phyloP scores from a whole-genome alignment of 2,329 filamentous ascomycete genomes.

The Aureobasidium sp. region DNA sequence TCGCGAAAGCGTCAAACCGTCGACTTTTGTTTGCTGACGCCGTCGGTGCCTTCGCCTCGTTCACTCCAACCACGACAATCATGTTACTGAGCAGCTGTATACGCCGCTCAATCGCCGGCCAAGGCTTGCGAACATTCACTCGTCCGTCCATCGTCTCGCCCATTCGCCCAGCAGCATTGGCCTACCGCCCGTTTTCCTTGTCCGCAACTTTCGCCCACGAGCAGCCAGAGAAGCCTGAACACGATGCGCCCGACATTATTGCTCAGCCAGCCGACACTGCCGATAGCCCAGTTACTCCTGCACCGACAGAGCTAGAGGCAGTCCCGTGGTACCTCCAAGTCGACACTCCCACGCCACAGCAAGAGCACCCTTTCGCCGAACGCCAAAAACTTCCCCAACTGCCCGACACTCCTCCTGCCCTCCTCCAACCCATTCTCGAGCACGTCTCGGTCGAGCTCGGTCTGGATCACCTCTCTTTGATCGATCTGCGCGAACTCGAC shows the following conservation, averaged over 20 bases:
- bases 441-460: constrained; percentile 80
- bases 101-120: neutral
- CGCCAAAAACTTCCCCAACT: constrained; percentile 55
- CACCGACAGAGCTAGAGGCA: neutral
- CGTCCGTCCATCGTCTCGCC: neutral
- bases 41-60: neutral
- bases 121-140: neutral
- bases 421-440: constrained; percentile 66
- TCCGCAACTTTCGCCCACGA: neutral
- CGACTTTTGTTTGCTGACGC: neutral
- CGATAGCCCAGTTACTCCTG: neutral
- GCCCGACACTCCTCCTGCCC: constrained; percentile 61
- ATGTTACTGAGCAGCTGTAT: constrained; percentile 2
- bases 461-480: constrained; percentile 69
- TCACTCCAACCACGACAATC: neutral
- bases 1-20: neutral
- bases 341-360: constrained; percentile 38
- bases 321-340: constrained; percentile 84
- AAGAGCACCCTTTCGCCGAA: constrained; percentile 40
- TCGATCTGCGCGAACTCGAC: constrained; percentile 79
- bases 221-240: neutral
- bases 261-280: neutral
- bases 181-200: neutral
- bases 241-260: neutral
- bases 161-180: neutral